These are phyloP conservation scores for Spiraea crenata DNA, from an alignment of 331 rosid species.

Conservation along the genomic window DNA sequence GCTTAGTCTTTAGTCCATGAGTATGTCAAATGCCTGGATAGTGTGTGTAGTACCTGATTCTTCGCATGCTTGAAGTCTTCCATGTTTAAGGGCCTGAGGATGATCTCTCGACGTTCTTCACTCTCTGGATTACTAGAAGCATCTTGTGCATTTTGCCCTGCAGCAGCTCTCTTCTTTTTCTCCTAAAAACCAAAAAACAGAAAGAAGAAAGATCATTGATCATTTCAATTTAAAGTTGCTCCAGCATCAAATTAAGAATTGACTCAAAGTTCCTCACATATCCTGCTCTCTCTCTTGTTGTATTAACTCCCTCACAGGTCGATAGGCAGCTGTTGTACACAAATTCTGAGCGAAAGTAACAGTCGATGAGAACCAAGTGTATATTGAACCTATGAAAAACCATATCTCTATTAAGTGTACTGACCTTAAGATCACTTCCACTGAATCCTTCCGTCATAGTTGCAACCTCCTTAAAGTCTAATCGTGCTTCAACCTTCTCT, in stretches of 20 bases:
- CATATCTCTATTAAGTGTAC: not conserved
- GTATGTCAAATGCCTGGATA: too few species aligned
- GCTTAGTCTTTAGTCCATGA: not conserved
- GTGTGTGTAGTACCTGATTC: conserved; percentile 51
- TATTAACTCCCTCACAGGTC: conserved; percentile 84
- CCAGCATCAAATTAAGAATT: not conserved
- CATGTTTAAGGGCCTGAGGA: conserved; percentile 74
- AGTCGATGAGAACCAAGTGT: conserved; percentile 9
- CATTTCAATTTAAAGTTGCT: conserved; percentile 5
- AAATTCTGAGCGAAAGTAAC: conserved; percentile 51
- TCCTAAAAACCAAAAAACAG: conserved; percentile 35
- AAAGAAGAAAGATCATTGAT: not conserved
- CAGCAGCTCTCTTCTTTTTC: conserved; percentile 52
- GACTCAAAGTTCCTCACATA: conserved; percentile 36
- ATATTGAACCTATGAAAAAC: conserved; percentile 15
- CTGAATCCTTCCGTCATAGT: conserved; percentile 83
- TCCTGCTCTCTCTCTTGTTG: conserved; percentile 76
- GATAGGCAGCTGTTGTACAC: conserved; percentile 90
- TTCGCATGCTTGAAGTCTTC: conserved; percentile 82
- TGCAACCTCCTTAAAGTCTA: conserved; percentile 75
- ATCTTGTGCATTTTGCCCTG: conserved; percentile 24
- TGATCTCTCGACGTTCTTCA: conserved; percentile 44
- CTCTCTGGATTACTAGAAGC: too few species aligned
- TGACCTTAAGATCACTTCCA: conserved; percentile 96
- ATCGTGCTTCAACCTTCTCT: conserved; percentile 60